Conservation (phyloP, 768 basidiomycete species). For the Termitomyces sp. region DNA sequence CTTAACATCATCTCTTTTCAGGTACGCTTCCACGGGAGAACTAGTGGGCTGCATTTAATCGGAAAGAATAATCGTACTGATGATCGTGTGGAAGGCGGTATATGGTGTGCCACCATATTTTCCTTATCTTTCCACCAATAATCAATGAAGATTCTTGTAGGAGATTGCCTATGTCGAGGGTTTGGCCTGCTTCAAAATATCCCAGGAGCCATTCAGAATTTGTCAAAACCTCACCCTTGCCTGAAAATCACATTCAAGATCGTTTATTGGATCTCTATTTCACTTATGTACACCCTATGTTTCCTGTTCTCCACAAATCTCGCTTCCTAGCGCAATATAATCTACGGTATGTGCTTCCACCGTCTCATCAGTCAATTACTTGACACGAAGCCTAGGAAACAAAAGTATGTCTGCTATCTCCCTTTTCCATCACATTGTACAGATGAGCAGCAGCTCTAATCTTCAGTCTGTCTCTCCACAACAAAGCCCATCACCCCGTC, state of each 20-base stretch:
- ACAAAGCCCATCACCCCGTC: slow-evolving; percentile 28
- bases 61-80: slow-evolving; percentile 60
- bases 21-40: slow-evolving; percentile 81
- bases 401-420: slow-evolving; percentile 6
- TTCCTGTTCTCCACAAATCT: slow-evolving; percentile 73
- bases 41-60: slow-evolving; percentile 73
- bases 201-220: slow-evolving; percentile 36
- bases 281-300: slow-evolving; percentile 76
- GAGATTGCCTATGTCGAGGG: slow-evolving; percentile 68
- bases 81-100: slow-evolving; percentile 60
- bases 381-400: slow-evolving; percentile 10
- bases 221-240: slow-evolving; percentile 43
- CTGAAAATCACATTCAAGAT: slow-evolving; percentile 58
- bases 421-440: not conserved
- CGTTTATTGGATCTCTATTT: slow-evolving; percentile 73
- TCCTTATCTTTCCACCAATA: slow-evolving; percentile 10
- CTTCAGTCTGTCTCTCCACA: slow-evolving; percentile 21
- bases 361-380: not conserved
- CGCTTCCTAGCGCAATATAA: slow-evolving; percentile 64
- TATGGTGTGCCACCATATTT: slow-evolving; percentile 40
- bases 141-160: slow-evolving; percentile 23
- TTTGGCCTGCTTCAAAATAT: slow-evolving; percentile 61
- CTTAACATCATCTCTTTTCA: slow-evolving; percentile 23
- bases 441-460: not conserved
- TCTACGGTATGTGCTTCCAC: slow-evolving; percentile 31